phyloP scores from a whole-genome alignment of 495 filamentous ascomycete genomes.

The Trichoderma gamsii region DNA sequence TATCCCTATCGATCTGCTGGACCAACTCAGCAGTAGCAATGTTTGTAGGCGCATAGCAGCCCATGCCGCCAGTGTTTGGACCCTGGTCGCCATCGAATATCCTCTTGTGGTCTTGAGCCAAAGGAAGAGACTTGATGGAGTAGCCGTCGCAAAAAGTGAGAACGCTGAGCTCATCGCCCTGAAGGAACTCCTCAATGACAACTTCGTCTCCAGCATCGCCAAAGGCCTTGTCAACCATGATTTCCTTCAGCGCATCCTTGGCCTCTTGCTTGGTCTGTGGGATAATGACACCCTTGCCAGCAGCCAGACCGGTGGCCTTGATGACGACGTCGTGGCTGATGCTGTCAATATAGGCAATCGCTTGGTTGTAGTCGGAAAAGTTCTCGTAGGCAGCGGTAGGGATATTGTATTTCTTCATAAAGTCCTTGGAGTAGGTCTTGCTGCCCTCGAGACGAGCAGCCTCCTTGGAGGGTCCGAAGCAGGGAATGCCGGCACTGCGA shows the following conservation, averaged over 20 bases:
- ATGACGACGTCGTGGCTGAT: constrained; percentile 76
- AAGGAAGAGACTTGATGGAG: constrained; percentile 74
- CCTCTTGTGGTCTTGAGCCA: constrained; percentile 95
- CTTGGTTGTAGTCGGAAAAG: constrained; percentile 75
- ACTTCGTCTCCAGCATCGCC: constrained; percentile 84
- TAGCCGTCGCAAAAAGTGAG: constrained; percentile 87
- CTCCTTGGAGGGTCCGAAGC: constrained; percentile 79
- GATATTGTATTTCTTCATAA: constrained; percentile 87
- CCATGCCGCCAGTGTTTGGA: constrained; percentile 97
- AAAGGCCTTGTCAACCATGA: constrained; percentile 86
- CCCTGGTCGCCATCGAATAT: constrained; percentile 87
- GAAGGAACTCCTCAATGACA: constrained; percentile 91
- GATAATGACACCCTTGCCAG: constrained; percentile 89
- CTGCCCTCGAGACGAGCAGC: constrained; percentile 92
- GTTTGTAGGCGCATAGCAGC: constrained; percentile 87
- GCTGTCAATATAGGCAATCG: constrained; percentile 66
- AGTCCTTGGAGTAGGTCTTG: constrained; percentile 96
- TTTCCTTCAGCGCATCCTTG: constrained; percentile 70
- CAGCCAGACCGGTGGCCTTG: constrained; percentile 82
- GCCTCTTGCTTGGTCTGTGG: constrained; percentile 76
- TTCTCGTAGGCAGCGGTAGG: constrained; percentile 87
- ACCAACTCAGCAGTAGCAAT: constrained; percentile 71
- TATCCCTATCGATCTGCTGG: constrained; percentile 69
- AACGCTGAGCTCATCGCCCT: constrained; percentile 88
- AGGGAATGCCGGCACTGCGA: constrained; percentile 66